Conservation (phyloP, 345 rosid genomes). For the Carallia brachiata region DNA sequence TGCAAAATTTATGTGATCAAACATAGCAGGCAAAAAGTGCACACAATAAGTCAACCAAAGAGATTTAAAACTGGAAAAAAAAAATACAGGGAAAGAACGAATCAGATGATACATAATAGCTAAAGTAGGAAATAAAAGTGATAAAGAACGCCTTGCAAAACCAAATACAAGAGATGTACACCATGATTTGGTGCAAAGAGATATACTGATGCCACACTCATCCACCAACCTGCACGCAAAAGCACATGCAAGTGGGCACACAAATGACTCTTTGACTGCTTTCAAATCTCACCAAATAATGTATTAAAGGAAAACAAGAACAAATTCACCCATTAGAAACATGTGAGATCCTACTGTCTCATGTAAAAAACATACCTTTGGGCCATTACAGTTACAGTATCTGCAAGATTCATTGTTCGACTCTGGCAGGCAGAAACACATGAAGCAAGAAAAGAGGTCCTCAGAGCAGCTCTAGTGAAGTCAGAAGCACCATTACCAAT, state of each 20-base stretch:
- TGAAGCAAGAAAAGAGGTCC: slow-evolving; percentile 95
- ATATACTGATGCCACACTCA: neutral
- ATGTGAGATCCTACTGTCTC: neutral
- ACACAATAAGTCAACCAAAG: no score
- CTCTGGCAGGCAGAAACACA: slow-evolving; percentile 95
- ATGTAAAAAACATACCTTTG: slow-evolving; percentile 50
- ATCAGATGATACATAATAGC: no score
- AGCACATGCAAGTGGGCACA: no score
- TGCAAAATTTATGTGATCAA: no score
- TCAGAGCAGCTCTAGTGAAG: slow-evolving; percentile 93
- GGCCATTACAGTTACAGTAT: slow-evolving; percentile 91
- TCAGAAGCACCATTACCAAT: slow-evolving; percentile 85
- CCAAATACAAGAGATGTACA: neutral
- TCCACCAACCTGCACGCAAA: no score
- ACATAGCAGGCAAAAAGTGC: no score
- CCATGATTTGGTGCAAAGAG: neutral
- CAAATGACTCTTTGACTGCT: no score
- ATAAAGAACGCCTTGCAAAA: neutral
- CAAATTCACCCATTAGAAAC: no score
- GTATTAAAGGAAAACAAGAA: no score
- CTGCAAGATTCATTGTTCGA: slow-evolving; percentile 73
- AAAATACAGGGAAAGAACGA: no score
- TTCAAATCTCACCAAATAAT: no score
- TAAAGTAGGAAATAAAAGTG: neutral
- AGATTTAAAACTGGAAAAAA: no score